Conservation (phyloP, 1,139 yeast species). For the Nakaseomyces delphensis region DNA sequence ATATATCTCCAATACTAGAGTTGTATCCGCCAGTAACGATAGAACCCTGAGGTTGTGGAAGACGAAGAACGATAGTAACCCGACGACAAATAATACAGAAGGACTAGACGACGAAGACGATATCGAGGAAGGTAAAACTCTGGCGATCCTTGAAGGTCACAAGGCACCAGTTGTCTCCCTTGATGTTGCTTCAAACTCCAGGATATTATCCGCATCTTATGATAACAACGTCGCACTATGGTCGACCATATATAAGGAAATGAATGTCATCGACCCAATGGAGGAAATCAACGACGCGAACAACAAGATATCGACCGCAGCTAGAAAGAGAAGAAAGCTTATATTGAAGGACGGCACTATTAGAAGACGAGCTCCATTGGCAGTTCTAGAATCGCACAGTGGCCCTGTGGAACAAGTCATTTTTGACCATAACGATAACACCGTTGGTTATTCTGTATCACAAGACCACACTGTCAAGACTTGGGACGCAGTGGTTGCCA, state of each 20-base stretch:
- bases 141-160: constrained; percentile 83
- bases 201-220: constrained; percentile 76
- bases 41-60: constrained; percentile 87
- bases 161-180: constrained; percentile 76
- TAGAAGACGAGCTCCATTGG: constrained; percentile 72
- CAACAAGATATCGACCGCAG: constrained; percentile 53
- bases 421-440: constrained; percentile 60
- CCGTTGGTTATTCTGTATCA: constrained; percentile 88
- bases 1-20: constrained; percentile 65
- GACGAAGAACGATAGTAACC: constrained; percentile 41
- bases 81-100: constrained; percentile 24
- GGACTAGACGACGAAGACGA: constrained; percentile 45
- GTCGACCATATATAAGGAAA: constrained; percentile 80
- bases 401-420: constrained; percentile 82
- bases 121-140: constrained; percentile 62
- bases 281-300: constrained; percentile 38
- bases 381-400: constrained; percentile 68
- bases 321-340: constrained; percentile 80
- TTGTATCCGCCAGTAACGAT: constrained; percentile 84
- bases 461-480: constrained; percentile 93
- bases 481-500: constrained; percentile 85
- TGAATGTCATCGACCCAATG: constrained; percentile 63
- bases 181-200: constrained; percentile 47
- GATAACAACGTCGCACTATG: constrained; percentile 79
- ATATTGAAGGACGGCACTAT: constrained; percentile 70